Evolutionary conservation across 805 yeast species (phyloP).

Genomic region (Lipomyces yamanashiensis): DNA sequence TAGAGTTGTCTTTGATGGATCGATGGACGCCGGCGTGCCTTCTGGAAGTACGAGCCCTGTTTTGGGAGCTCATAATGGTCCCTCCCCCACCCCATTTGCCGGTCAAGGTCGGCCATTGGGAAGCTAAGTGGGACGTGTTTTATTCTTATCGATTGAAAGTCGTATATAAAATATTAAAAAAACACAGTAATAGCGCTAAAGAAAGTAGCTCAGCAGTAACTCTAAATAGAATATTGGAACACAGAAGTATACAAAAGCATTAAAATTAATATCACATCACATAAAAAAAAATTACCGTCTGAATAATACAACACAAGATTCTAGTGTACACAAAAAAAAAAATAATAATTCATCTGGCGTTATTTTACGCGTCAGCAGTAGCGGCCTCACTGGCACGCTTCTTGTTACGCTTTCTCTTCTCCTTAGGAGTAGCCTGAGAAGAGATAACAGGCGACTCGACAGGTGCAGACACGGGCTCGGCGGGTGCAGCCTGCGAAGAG

Average conservation of each 20-base stretch:
- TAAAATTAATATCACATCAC: not conserved
- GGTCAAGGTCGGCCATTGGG: slow-evolving; percentile 32
- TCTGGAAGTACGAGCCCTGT: slow-evolving; percentile 33
- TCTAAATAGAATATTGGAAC: slow-evolving; percentile 1
- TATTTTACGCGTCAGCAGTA: not conserved
- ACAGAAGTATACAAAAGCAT: not conserved
- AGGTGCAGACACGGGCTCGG: not conserved
- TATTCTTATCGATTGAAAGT: not conserved
- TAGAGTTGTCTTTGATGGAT: slow-evolving; percentile 30
- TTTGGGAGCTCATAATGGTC: slow-evolving; percentile 15
- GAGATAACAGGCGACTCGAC: slow-evolving; percentile 9
- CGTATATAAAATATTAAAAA: not conserved
- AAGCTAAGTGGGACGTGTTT: not conserved
- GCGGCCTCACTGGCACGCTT: slow-evolving; percentile 15
- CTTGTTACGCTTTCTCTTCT: slow-evolving; percentile 25
- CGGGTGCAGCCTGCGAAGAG: not conserved
- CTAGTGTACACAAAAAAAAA: not conserved
- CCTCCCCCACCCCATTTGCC: slow-evolving; percentile 8
- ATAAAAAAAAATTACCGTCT: not conserved
- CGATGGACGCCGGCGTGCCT: slow-evolving; percentile 35
- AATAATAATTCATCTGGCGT: not conserved
- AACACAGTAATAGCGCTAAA: not conserved
- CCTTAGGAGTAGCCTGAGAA: slow-evolving; percentile 17
- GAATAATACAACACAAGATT: not conserved
- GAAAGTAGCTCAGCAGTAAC: not conserved